Evolutionary conservation across 352 stramenopile species (phyloP).

Genomic region (Globisporangium iwayamae): DNA sequence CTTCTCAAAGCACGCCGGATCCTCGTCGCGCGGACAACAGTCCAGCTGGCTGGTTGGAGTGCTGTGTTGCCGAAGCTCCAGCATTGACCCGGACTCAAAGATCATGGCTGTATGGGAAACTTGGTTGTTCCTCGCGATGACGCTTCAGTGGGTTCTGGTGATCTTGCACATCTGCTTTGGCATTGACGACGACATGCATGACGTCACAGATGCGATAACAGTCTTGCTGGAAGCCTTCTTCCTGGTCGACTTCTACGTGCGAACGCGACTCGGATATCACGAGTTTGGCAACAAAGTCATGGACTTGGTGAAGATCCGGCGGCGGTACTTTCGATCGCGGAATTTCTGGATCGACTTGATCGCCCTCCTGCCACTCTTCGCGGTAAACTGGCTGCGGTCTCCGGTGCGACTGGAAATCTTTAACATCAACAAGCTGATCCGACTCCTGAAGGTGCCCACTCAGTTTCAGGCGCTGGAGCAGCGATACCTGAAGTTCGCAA

Average conservation of each 20-base stretch:
- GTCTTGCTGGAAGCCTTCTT: conserved; percentile 40
- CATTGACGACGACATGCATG: conserved; percentile 20
- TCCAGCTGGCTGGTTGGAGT: conserved; percentile 8
- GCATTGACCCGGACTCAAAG: conserved; percentile 37
- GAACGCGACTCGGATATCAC: conserved; percentile 37
- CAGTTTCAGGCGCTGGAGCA: conserved; percentile 41
- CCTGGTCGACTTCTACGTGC: conserved; percentile 40
- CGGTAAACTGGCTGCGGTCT: conserved; percentile 31
- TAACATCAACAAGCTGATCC: conserved; percentile 53
- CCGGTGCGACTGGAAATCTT: conserved; percentile 29
- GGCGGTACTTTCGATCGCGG: conserved; percentile 31
- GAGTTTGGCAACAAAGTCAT: conserved; percentile 59
- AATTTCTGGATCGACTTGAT: conserved; percentile 39
- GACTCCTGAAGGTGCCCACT: conserved; percentile 41
- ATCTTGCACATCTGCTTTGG: conserved; percentile 42
- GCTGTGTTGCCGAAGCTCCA: conserved; percentile 3
- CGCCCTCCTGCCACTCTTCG: conserved; percentile 34
- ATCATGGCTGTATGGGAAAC: conserved; percentile 37
- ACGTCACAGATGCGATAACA: conserved; percentile 24
- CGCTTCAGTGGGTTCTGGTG: conserved; percentile 38
- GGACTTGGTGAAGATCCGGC: conserved; percentile 28
- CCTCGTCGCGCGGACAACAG: background rate
- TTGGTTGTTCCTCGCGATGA: conserved; percentile 42
- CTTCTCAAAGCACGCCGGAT: conserved; percentile 2
- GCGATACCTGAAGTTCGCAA: conserved; percentile 38